Evolutionary conservation across 805 yeast genomes (phyloP).

Genomic region (Metschnikowia lochheadii): DNA sequence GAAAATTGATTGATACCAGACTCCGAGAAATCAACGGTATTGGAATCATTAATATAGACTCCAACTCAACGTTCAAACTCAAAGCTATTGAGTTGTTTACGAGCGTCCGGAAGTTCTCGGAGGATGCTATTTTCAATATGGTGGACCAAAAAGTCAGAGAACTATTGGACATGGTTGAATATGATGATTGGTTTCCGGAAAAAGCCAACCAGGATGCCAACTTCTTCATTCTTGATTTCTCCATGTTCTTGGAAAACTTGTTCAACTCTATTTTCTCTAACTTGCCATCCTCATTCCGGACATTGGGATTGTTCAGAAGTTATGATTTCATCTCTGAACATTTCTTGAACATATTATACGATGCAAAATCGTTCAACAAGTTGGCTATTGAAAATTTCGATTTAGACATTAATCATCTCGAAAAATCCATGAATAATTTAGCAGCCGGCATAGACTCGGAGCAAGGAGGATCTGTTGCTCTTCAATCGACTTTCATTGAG

Average conservation of each 20-base stretch:
- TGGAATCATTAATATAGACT: slow-evolving; percentile 38
- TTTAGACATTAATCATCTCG: slow-evolving; percentile 74
- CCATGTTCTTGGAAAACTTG: slow-evolving; percentile 78
- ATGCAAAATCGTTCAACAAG: slow-evolving; percentile 51
- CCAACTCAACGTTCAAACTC: slow-evolving; percentile 35
- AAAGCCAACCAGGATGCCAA: slow-evolving; percentile 58
- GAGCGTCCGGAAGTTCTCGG: slow-evolving; percentile 65
- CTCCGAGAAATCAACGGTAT: slow-evolving; percentile 36
- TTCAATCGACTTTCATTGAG: slow-evolving; percentile 72
- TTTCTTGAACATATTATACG: slow-evolving; percentile 57
- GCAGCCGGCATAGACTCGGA: slow-evolving; percentile 18
- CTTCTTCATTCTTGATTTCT: slow-evolving; percentile 74
- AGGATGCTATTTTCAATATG: slow-evolving; percentile 72
- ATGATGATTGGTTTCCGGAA: slow-evolving; percentile 69
- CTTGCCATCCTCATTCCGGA: slow-evolving; percentile 72
- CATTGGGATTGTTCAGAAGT: slow-evolving; percentile 78
- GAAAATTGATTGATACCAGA: slow-evolving; percentile 38
- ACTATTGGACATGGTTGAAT: slow-evolving; percentile 78
- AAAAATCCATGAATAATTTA: slow-evolving; percentile 45
- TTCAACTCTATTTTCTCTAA: slow-evolving; percentile 80
- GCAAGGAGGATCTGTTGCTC: slow-evolving; percentile 42
- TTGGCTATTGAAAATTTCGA: slow-evolving; percentile 72
- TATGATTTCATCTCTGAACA: slow-evolving; percentile 79
- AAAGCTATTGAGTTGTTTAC: slow-evolving; percentile 54
- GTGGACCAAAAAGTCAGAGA: slow-evolving; percentile 78